phyloP scores from a whole-genome alignment of 345 rosid genomes.

The Sapria himalayana region DNA sequence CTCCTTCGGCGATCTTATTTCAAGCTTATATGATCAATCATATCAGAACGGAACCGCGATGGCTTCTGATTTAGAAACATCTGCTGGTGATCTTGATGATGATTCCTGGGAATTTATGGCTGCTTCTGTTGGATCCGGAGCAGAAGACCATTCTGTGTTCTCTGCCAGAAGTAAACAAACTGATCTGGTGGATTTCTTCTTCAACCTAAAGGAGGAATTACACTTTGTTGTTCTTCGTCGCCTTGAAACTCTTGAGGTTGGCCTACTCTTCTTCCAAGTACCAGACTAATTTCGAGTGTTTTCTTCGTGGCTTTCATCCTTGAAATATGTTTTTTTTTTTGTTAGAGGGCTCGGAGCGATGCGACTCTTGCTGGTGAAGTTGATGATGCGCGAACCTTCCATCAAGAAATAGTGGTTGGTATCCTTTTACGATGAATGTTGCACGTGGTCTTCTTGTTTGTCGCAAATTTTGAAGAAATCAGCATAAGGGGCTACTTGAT shows the following conservation, averaged over 20 bases:
- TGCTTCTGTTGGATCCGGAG: slow-evolving; percentile 16
- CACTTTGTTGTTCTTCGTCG: slow-evolving; percentile 21
- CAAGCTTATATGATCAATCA: slow-evolving; percentile 56
- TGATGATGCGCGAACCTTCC: slow-evolving; percentile 17
- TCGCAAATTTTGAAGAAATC: neutral
- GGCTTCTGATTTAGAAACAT: slow-evolving; percentile 13
- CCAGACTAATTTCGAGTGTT: slow-evolving; percentile 2
- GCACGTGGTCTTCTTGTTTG: neutral
- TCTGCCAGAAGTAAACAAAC: slow-evolving; percentile 12
- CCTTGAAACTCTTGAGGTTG: slow-evolving; percentile 46
- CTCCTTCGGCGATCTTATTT: slow-evolving; percentile 49
- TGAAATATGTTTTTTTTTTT: slow-evolving; percentile 14
- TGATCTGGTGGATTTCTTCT: slow-evolving; percentile 32
- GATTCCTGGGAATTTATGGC: slow-evolving; percentile 60
- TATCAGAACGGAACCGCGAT: slow-evolving; percentile 13
- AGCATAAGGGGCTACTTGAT: no score
- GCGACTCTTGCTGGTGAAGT: slow-evolving; percentile 19
- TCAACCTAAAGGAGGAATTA: slow-evolving; percentile 41
- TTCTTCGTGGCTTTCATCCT: slow-evolving; percentile 9
- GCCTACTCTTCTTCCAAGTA: slow-evolving; percentile 7
- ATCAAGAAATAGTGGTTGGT: slow-evolving; percentile 54
- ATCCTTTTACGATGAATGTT: slow-evolving; percentile 5
- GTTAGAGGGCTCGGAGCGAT: slow-evolving; percentile 31
- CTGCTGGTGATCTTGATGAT: slow-evolving; percentile 30
- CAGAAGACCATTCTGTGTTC: slow-evolving; percentile 10